A percentile compares a stretch with the other conserved stretches of the same genome.
Conservation (phyloP, 805 yeast species). For the Zygosaccharomyces rouxii region DNA sequence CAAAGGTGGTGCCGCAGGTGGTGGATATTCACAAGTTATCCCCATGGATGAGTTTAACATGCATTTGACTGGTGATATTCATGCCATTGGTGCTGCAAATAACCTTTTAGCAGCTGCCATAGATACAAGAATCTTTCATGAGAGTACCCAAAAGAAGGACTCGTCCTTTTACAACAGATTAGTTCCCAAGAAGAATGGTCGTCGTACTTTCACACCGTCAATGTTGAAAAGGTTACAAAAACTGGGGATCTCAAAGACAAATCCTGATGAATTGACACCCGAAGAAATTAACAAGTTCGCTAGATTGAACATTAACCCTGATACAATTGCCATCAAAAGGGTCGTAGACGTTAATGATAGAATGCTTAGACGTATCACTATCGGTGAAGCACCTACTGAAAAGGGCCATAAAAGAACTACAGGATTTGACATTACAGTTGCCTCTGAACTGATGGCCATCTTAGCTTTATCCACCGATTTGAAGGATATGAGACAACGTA, state of each 20-base stretch:
- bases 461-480: conserved; percentile 77
- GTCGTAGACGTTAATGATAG: conserved; percentile 95
- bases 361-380: conserved; percentile 78
- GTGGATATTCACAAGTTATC: conserved; percentile 95
- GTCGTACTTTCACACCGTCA: conserved; percentile 70
- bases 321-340: conserved; percentile 83
- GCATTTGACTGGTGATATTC: conserved; percentile 97
- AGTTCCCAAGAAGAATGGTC: conserved; percentile 81
- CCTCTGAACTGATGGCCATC: conserved; percentile 94
- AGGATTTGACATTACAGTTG: conserved; percentile 95
- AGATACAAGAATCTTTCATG: conserved; percentile 96
- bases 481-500: conserved; percentile 78
- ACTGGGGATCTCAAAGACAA: conserved; percentile 74
- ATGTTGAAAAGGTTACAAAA: conserved; percentile 72
- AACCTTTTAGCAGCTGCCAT: conserved; percentile 94
- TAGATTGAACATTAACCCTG: conserved; percentile 83
- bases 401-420: conserved; percentile 80
- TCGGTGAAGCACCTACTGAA: conserved; percentile 92
- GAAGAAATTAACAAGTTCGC: conserved; percentile 75
- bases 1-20: conserved; percentile 99
- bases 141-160: conserved; percentile 73
- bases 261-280: conserved; percentile 73
- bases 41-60: conserved; percentile 99
- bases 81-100: conserved; percentile 91
- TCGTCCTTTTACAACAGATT: conserved; percentile 76